Percentiles rank a stretch among this genome's conserved stretches.
Evolutionary conservation across 441 rosid species (phyloP).

Genomic region (Gossypium davidsonii): DNA sequence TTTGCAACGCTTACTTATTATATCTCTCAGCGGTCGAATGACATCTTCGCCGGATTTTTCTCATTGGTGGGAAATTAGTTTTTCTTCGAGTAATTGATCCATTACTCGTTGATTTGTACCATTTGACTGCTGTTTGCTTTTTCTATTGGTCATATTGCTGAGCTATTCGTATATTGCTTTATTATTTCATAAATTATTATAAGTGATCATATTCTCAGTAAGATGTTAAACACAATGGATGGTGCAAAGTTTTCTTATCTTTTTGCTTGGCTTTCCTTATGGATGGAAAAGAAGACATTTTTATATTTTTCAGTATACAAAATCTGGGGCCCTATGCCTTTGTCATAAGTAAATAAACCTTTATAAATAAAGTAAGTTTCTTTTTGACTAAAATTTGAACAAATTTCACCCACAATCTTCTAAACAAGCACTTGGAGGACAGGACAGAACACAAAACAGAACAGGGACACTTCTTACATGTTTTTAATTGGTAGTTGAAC

Average conservation of each 20-base stretch:
- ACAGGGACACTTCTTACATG: background rate
- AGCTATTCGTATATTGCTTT: background rate
- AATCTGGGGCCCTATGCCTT: background rate
- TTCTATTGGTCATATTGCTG: conserved; percentile 7
- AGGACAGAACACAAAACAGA: too few species aligned
- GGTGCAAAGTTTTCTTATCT: background rate
- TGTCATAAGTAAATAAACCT: too few species aligned
- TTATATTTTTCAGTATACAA: too few species aligned
- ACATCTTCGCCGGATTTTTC: conserved; percentile 21
- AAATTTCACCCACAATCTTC: background rate
- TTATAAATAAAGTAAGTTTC: background rate
- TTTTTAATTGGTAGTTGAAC: conserved; percentile 9
- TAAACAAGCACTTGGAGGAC: background rate
- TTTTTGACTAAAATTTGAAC: background rate
- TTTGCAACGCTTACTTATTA: conserved; percentile 10
- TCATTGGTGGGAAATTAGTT: conserved; percentile 40
- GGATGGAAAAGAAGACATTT: background rate
- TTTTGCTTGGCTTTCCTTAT: background rate
- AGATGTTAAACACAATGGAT: background rate
- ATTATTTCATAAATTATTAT: background rate
- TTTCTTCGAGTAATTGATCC: conserved; percentile 14
- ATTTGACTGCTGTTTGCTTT: conserved; percentile 7
- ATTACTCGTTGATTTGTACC: conserved; percentile 5
- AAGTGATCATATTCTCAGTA: background rate
- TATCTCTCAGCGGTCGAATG: conserved; percentile 10